phyloP scores from a whole-genome alignment of 2,329 filamentous ascomycete species.

The Cytospora piceae region DNA sequence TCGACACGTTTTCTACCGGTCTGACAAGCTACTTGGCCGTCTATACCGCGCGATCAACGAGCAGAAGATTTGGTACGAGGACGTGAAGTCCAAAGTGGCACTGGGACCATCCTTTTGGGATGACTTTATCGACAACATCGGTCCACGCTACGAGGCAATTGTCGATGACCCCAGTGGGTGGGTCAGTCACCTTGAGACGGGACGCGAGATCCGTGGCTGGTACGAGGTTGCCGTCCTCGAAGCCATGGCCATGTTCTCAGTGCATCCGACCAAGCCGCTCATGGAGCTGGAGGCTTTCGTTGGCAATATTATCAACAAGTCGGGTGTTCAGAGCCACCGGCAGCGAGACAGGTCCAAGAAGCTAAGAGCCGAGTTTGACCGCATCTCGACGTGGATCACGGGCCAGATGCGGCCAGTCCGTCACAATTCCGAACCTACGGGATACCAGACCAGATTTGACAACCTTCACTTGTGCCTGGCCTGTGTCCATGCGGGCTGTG shows the following conservation, averaged over 20 bases:
- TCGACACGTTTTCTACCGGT: constrained; percentile 64
- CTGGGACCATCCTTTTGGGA: constrained; percentile 48
- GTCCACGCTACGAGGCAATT: constrained; percentile 36
- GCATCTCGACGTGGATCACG: constrained; percentile 47
- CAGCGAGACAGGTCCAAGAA: constrained; percentile 57
- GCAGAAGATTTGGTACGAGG: constrained; percentile 61
- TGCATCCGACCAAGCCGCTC: constrained; percentile 49
- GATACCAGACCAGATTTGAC: constrained; percentile 28
- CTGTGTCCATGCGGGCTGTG: constrained; percentile 34
- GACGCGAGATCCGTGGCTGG: constrained; percentile 44
- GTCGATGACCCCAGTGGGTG: constrained; percentile 36
- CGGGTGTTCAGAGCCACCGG: constrained; percentile 51
- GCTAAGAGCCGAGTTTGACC: constrained; percentile 56
- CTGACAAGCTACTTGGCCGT: constrained; percentile 68
- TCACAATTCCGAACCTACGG: constrained; percentile 15
- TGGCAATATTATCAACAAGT: constrained; percentile 58
- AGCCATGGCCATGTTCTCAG: constrained; percentile 49
- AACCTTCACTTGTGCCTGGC: constrained; percentile 40
- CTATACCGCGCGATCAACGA: constrained; percentile 78
- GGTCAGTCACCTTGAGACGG: constrained; percentile 42
- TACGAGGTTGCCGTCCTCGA: constrained; percentile 50
- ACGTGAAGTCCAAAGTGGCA: constrained; percentile 45
- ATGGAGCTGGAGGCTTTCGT: constrained; percentile 59
- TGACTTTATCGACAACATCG: constrained; percentile 41
- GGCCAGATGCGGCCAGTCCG: constrained; percentile 38